Conservation (phyloP, 1,284 basidiomycete species). For the Chondrostereum purpureum region DNA sequence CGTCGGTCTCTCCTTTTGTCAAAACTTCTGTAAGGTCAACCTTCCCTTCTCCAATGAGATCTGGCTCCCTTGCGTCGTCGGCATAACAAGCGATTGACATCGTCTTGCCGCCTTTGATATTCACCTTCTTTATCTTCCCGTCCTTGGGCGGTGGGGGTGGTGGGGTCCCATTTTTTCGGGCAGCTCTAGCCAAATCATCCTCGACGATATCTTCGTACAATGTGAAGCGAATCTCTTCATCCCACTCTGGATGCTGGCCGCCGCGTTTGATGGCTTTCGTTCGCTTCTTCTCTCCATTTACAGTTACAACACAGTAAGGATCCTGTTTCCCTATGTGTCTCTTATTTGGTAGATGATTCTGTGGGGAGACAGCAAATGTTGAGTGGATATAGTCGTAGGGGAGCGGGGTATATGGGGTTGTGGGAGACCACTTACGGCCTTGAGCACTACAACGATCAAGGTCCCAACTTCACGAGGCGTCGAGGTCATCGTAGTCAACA, state of each 20-base stretch:
- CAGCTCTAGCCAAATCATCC: conserved; percentile 48
- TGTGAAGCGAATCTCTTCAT: conserved; percentile 94
- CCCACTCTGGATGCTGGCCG: conserved; percentile 98
- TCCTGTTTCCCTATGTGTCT: conserved; percentile 96
- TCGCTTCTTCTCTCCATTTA: conserved; percentile 76
- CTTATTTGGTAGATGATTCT: conserved; percentile 93
- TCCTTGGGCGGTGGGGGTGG: conserved; percentile 58
- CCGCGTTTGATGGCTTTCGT: conserved; percentile 93
- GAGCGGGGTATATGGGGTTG: conserved; percentile 16
- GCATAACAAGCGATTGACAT: conserved; percentile 89
- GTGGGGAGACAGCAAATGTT: conserved; percentile 15
- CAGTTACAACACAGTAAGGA: conserved; percentile 81
- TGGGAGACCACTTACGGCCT: conserved; percentile 68
- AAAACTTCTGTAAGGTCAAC: conserved; percentile 89
- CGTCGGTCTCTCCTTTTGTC: conserved; percentile 94
- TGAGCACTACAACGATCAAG: conserved; percentile 89
- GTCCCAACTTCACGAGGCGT: conserved; percentile 81
- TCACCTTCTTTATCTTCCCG: conserved; percentile 29
- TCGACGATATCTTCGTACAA: conserved; percentile 80
- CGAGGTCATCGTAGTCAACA: conserved; percentile 38
- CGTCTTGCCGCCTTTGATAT: conserved; percentile 66
- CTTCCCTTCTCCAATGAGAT: conserved; percentile 87
- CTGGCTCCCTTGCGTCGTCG: conserved; percentile 92
- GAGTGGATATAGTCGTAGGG: no score
- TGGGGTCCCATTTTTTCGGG: conserved; percentile 23